These are phyloP conservation scores for Hemisphaericaspora nanyangensis DNA, from an alignment of 805 yeast genomes.

Conservation along the genomic window DNA sequence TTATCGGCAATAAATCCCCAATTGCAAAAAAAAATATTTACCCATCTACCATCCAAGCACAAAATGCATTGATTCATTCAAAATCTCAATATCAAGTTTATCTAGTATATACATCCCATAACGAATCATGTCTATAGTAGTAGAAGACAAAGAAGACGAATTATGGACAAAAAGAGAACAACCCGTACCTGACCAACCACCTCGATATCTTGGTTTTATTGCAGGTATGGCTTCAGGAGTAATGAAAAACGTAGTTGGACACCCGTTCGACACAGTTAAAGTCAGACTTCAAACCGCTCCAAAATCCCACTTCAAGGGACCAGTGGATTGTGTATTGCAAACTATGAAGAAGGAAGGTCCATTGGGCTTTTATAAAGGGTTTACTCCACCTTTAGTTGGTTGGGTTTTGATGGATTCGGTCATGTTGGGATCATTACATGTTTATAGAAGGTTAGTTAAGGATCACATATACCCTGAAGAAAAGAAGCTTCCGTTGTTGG, in stretches of 20 bases:
- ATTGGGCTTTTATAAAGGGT: conserved; percentile 80
- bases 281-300: conserved; percentile 76
- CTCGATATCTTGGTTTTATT: conserved; percentile 67
- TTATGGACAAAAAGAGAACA: conserved; percentile 11
- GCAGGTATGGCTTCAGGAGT: conserved; percentile 90
- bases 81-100: too few species aligned
- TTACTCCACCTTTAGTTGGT: conserved; percentile 89
- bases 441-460: conserved; percentile 66
- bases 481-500: conserved; percentile 63
- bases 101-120: background rate
- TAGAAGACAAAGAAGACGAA: conserved; percentile 24
- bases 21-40: too few species aligned
- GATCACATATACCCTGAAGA: conserved; percentile 60
- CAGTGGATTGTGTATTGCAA: conserved; percentile 72
- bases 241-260: conserved; percentile 86
- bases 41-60: too few species aligned
- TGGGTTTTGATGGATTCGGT: conserved; percentile 94
- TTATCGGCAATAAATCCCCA: background rate
- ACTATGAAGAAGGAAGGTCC: conserved; percentile 74
- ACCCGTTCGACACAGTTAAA: conserved; percentile 88
- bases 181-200: conserved; percentile 31
- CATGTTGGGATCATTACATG: conserved; percentile 81
- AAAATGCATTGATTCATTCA: too few species aligned
- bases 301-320: conserved; percentile 63
- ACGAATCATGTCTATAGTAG: conserved; percentile 21